Evolutionary conservation across 169 alveolate genomes (phyloP), one percentile per base, ranked within the genome.

Genomic region (Plasmodium sp.): DNA sequence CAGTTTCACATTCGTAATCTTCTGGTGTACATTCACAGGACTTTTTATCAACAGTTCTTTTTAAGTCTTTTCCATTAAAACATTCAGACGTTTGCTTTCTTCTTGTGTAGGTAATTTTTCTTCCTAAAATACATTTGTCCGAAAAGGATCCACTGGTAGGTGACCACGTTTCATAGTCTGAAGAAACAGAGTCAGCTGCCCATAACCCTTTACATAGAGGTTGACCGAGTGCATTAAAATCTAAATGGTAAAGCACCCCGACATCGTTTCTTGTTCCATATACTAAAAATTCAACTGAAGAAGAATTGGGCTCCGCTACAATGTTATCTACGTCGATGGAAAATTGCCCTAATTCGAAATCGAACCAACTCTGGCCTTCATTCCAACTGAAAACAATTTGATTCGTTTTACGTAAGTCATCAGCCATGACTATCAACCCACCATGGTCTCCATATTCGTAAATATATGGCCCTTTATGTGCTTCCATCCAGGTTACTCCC

Each of bases 391-490:
- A 98, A 45, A 97, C 98, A 39, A 98, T 98, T 97, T 98, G 98
- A 18, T 96, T 93, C 16, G 98, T 97, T 79, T 96, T 96, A 62
- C 96, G 96, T 71, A 96, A 97, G 94, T 99, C 99, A 67, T 98
- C 98, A 1, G 99, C 99, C 99, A 99, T 98, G 48, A 99, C 99
- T 12, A 99, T 96, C 31, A 99, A 96, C 3, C 99, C 99, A n/a
- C 99, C 99, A 96, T 99, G 99, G 92, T 99, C 99, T 5, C 99
- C 99, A 31, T 98, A 97, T 96, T 99, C 99, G 96, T 99, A 99
- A 81, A 99, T 99, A 96, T 97, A 98, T 33, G 99, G 99, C 16
- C 99, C 99, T 96, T 99, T 99, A 95, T 97, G 99, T 0, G 99
- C 99, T 95, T 99, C 99, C 34, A 93, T 84, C 99, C 99, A 99